These are phyloP conservation scores for Gastrolobium villosum DNA, from an alignment of 306 rosid genomes.

Conservation along the genomic window DNA sequence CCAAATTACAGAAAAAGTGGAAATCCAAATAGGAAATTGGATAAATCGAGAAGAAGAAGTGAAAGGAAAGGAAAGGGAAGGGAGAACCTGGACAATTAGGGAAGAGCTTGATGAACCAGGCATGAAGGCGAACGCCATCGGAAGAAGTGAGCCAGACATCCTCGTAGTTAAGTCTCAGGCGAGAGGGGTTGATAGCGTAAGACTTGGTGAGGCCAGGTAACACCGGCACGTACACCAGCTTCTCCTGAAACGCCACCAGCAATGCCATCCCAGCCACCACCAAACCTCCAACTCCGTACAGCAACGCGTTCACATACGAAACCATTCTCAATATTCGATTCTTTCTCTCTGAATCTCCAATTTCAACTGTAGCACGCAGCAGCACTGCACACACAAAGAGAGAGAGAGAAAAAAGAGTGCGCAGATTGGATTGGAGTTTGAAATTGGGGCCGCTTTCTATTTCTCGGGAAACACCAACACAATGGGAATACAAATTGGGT, in stretches of 20 bases:
- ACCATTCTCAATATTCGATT: constrained; percentile 60
- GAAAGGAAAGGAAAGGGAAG: constrained; percentile 13
- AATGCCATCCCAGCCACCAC: constrained; percentile 92
- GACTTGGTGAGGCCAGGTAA: constrained; percentile 91
- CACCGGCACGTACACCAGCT: constrained; percentile 91
- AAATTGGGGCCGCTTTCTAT: constrained; percentile 33
- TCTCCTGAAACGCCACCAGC: constrained; percentile 93
- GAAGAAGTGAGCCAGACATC: constrained; percentile 91
- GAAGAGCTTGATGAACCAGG: constrained; percentile 98
- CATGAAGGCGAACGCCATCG: constrained; percentile 94
- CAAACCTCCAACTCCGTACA: constrained; percentile 93
- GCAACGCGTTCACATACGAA: constrained; percentile 66
- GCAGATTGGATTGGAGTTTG: constrained; percentile 11
- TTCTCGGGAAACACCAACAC: constrained; percentile 38
- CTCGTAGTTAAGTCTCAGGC: constrained; percentile 84
- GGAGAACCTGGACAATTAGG: constrained; percentile 83
- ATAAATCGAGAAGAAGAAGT: no score
- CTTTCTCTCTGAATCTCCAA: not conserved
- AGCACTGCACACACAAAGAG: no score
- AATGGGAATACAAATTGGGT: not conserved
- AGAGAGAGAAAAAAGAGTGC: not conserved
- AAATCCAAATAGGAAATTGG: no score
- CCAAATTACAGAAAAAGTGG: not conserved
- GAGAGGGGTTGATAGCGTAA: constrained; percentile 81
- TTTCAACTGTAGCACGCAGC: not conserved